Evolutionary conservation across 176 grass and related monocot genomes (phyloP), one percentile per base, ranked within the genome.

Genomic region (Juncus inflexus): DNA sequence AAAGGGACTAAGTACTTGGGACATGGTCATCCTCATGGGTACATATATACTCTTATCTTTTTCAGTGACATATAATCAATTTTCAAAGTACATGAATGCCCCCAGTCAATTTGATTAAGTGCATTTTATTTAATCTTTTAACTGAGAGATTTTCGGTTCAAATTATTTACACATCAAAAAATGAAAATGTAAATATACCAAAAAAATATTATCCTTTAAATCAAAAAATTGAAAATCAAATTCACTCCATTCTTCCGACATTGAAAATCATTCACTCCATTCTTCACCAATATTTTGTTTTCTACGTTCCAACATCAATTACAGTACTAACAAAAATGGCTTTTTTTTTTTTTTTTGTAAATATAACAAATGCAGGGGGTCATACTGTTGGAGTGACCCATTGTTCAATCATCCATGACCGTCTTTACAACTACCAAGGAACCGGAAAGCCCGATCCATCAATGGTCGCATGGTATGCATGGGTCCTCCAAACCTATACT

Each of bases 321-420:
- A 28, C 19, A 28, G 19, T 28, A 28, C 19, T 28, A 28, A 28
- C 19, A 28, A 28, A 28, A 28, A 28, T 28, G 19, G 19, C 13
- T 42, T 42, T 7, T 52, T 52, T 52, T 7, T 0, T 42, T 42
- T 42, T 7, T 52, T 52, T 52, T 7, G 12, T 52, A 52, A 7
- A 52, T 52, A 52, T 52, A 52, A 7, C 7, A 52, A 52, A 52
- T 59, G 14, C 82, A 42, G 78, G 87, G 16, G 61, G 13, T n/a
- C 87, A 90, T 63, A 86, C 83, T 11, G 67, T 86, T 41, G 87
- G 79, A 57, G 80, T 61, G 16, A 74, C 77, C 5, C 83, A 81
- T 78, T 86, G 83, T 76, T 15, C 51, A 12, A 58, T 74, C 11
- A 77, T 90, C 59, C 74, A 79, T 10, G 51, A 79, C 65, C 83